Base-by-base conservation (phyloP, 139 green algal genomes). In the Penium margaritaceum region DNA sequence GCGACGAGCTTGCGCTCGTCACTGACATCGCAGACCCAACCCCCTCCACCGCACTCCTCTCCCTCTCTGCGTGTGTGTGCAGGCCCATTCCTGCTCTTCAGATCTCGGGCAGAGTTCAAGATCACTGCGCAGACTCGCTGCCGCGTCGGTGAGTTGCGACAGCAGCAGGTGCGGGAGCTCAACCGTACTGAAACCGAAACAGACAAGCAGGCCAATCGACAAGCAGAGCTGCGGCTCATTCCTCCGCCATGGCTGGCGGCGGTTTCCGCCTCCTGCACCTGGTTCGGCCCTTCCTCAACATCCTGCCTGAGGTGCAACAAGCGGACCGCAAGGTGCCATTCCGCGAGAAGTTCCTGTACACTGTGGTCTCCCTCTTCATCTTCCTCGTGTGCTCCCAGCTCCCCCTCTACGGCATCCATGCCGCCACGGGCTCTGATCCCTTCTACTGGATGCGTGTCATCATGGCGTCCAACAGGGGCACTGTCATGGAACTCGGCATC, bases 401-500 rank as follows among this genome's bases (percentile, higher is more conserved):
- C 41, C 94, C 94, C 15, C 88, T 98, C 1, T 98, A 97, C 85
- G 94, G 94, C 67, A 96, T 98, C 75, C 88, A 95, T 57, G 89
- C 88, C 41, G 90, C 89, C 75, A 81, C 79, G 19, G 88, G 88
- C 51, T 88, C 88, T 14, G 94, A 98, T 81, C 93, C 94, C 5
- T 95, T 97, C 81, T 98, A 97, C 80, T 98, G 94, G 92, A 89
- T 90, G 27, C 90, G 94, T 44, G 91, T 97, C 6, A 98, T 98
- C 82, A 95, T 98, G 89, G 94, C 94, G 9, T 95, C 87, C 43
- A 97, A 95, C 81, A 69, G 93, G 9, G 93, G 93, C 3, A 97
- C 94, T 1, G 93, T 89, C 74, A 98, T 98, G 94, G 94, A 98
- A 85, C 87, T 98, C 24, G 94, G 94, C 33, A 98, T 97, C 79